phyloP scores from a whole-genome alignment of 495 filamentous ascomycete genomes.

The Cladorrhinum samala region DNA sequence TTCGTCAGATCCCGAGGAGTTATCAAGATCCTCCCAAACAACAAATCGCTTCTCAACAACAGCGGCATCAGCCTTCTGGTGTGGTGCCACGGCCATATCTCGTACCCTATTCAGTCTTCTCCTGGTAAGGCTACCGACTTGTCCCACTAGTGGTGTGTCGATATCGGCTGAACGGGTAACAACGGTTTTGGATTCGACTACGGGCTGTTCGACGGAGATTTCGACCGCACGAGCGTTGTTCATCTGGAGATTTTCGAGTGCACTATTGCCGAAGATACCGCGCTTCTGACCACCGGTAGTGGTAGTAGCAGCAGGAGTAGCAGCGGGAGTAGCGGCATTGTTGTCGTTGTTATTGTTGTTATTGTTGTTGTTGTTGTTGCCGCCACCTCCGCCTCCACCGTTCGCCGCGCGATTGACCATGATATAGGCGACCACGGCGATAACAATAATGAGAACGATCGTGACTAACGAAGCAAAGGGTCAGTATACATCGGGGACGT shows the following conservation, averaged over 20 bases:
- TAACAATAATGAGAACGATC: constrained; percentile 47
- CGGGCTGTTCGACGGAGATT: constrained; percentile 16
- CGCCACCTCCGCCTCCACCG: constrained; percentile 4
- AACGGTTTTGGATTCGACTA: too few relatives aligned
- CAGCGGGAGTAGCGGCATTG: not conserved
- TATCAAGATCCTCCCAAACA: constrained; percentile 8
- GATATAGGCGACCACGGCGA: constrained; percentile 44
- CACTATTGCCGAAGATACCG: constrained; percentile 19
- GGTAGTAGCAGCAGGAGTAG: not conserved
- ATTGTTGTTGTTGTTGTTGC: not conserved
- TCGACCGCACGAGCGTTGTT: constrained; percentile 24
- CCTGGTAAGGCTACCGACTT: constrained; percentile 13
- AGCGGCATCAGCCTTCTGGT: not conserved
- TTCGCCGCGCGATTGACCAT: constrained; percentile 24
- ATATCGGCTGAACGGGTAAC: too few relatives aligned
- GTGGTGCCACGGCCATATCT: not conserved
- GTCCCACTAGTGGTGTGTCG: too few relatives aligned
- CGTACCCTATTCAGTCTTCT: not conserved
- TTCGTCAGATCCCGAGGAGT: constrained; percentile 1
- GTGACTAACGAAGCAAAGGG: constrained; percentile 30
- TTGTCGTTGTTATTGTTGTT: not conserved
- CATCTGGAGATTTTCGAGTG: constrained; percentile 25
- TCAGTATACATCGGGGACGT: constrained; percentile 6
- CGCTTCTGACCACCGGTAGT: constrained; percentile 17
- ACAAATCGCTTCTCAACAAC: constrained; percentile 5